These are phyloP conservation scores for Hypoxylon sp. DNA, from an alignment of 2,329 filamentous ascomycete species.

Conservation along the genomic window DNA sequence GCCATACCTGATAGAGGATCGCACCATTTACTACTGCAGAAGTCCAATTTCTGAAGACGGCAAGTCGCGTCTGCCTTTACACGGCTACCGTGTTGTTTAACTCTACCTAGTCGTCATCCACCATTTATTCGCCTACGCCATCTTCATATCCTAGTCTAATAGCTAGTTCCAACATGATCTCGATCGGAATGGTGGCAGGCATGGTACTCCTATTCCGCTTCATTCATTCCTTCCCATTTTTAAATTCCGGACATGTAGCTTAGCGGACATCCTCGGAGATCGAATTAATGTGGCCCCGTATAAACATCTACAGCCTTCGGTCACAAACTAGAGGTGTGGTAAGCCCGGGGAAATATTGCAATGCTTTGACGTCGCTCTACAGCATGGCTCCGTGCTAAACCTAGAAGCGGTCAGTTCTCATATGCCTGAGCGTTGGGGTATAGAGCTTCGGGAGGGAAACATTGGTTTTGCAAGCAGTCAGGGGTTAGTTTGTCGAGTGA, in stretches of 20 bases:
- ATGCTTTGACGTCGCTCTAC: background rate
- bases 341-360: background rate
- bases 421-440: background rate
- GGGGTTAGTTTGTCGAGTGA: background rate
- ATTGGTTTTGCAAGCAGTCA: background rate
- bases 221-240: background rate
- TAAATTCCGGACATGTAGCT: background rate
- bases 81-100: background rate
- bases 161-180: background rate
- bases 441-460: background rate
- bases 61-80: background rate
- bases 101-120: background rate
- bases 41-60: background rate
- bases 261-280: background rate
- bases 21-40: background rate
- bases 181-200: background rate
- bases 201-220: background rate
- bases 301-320: background rate
- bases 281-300: background rate
- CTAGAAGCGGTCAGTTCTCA: background rate
- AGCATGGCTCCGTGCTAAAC: background rate
- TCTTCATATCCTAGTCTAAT: background rate
- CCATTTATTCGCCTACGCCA: background rate
- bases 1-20: background rate
- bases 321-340: background rate